Evolutionary conservation across 2,329 filamentous ascomycete species (phyloP).

Genomic region (Penicillium janthinellum): DNA sequence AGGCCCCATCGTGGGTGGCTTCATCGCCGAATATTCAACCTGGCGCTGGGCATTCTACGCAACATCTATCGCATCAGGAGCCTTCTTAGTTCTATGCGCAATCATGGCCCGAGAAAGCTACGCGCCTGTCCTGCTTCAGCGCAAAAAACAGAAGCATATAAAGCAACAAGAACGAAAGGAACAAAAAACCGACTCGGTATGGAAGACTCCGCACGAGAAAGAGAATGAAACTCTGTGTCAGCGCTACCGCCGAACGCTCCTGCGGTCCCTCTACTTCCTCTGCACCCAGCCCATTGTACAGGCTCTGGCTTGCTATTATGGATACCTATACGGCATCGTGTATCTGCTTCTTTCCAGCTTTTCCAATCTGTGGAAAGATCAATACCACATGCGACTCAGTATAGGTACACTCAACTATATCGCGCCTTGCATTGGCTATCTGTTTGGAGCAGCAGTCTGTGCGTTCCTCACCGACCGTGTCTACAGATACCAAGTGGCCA

Average conservation of each 20-base stretch:
- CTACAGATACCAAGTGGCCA: conserved; percentile 46
- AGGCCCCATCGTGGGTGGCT: conserved; percentile 14
- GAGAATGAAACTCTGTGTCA: not conserved
- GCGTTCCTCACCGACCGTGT: conserved; percentile 50
- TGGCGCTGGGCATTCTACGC: conserved; percentile 19
- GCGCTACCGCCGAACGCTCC: conserved; percentile 39
- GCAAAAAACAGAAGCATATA: not conserved
- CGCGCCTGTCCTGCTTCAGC: not conserved
- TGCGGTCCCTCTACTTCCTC: conserved; percentile 57
- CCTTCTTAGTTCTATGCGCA: conserved; percentile 2
- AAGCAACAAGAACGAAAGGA: not conserved
- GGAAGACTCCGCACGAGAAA: not conserved
- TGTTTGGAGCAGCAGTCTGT: conserved; percentile 52
- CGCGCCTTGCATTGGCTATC: conserved; percentile 60
- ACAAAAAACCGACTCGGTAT: not conserved
- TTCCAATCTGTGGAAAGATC: conserved; percentile 54
- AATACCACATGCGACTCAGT: conserved; percentile 55
- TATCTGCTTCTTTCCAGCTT: conserved; percentile 64
- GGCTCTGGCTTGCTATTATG: conserved; percentile 53
- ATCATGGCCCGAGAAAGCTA: not conserved
- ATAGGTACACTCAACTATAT: conserved; percentile 63
- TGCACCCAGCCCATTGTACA: conserved; percentile 61
- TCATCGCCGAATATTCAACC: conserved; percentile 14
- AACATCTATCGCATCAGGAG: conserved; percentile 11
- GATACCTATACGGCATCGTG: conserved; percentile 60